Conservation (phyloP, 352 stramenopile genomes). For the Globisporangium alternatum region DNA sequence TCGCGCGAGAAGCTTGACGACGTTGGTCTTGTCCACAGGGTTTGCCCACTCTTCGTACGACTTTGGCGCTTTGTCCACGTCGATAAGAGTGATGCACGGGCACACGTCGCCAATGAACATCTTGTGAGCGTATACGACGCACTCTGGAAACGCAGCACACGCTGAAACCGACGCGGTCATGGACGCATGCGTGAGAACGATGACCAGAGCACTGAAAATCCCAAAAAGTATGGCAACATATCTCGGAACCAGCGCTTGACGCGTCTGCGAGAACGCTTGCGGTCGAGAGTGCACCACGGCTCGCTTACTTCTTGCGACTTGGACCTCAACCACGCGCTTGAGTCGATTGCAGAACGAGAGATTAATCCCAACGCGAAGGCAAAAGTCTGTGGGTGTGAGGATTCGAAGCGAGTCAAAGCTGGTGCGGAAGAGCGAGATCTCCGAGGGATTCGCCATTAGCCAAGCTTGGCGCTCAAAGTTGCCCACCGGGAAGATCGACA, state of each 20-base stretch:
- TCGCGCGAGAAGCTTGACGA: constrained; percentile 21
- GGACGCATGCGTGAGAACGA: constrained; percentile 18
- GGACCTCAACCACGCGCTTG: neutral
- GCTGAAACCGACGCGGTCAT: constrained; percentile 15
- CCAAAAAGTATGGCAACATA: constrained; percentile 19
- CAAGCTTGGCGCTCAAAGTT: constrained; percentile 35
- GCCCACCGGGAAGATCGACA: constrained; percentile 3
- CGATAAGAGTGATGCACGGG: constrained; percentile 33
- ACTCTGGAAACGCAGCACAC: constrained; percentile 24
- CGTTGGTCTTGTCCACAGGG: constrained; percentile 21
- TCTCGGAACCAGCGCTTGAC: constrained; percentile 5
- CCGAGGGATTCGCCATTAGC: constrained; percentile 25
- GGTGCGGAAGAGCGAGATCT: constrained; percentile 28
- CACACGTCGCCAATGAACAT: constrained; percentile 15
- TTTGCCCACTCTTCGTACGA: constrained; percentile 29
- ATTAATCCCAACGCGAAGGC: constrained; percentile 26
- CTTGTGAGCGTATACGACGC: constrained; percentile 21
- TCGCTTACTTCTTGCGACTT: neutral
- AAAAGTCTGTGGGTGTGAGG: constrained; percentile 18
- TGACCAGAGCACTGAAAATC: constrained; percentile 9
- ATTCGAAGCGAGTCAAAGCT: constrained; percentile 42
- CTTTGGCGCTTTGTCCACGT: constrained; percentile 17
- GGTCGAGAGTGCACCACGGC: neutral
- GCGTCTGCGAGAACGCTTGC: neutral
- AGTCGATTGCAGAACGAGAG: constrained; percentile 17